Base-by-base conservation (phyloP, 768 basidiomycete species). In the Lactarius indigo region DNA sequence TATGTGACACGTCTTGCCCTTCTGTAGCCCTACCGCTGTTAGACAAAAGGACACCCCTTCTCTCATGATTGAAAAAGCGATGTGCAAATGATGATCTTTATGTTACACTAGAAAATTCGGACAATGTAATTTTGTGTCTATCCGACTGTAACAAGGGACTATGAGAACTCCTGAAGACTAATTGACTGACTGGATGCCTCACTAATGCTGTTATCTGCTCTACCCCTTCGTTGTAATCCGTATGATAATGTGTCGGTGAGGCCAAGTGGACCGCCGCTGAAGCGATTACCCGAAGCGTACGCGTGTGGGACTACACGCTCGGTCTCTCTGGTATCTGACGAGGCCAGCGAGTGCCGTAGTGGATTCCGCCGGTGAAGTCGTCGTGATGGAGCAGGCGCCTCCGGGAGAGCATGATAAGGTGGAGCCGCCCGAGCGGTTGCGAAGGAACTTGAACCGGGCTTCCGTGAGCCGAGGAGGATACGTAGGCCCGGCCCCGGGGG, bases 181-280 rank as follows among this genome's bases (percentile, higher is more conserved):
- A 41, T 18, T 18, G 41, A 41, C 41, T 18, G 41, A 41, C 26
- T 52, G 47, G 23, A 52, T 26, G 23, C 10, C 23, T 50, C 80
- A 30, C 81, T 83, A 31, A 82, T 69, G 8, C 82, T 84, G 57
- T 83, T 84, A 64, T 84, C 83, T 3, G 68, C 67, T 59, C 76
- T 78, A 18, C 64, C 57, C 37, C 64, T 55, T 69, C 74, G 69
- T 66, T 52, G 77, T 77, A 64, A 82, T 77, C 72, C 75, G 70
- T 83, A 82, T 2, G 81, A 82, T 39, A 92, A 78, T 20, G 85
- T 84, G 66, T 90, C 88, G 12, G 84, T 88, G 9, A 90, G 81
- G 13, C 85, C 87, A 47, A 86, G 83, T 30, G 70, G 64, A 17
- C 33, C 68, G 10, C 68, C 59, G 20, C 62, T 62, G 57, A 44